These are phyloP conservation scores for Cercophora sp. DNA, from an alignment of 495 filamentous ascomycete genomes.

Conservation along the genomic window DNA sequence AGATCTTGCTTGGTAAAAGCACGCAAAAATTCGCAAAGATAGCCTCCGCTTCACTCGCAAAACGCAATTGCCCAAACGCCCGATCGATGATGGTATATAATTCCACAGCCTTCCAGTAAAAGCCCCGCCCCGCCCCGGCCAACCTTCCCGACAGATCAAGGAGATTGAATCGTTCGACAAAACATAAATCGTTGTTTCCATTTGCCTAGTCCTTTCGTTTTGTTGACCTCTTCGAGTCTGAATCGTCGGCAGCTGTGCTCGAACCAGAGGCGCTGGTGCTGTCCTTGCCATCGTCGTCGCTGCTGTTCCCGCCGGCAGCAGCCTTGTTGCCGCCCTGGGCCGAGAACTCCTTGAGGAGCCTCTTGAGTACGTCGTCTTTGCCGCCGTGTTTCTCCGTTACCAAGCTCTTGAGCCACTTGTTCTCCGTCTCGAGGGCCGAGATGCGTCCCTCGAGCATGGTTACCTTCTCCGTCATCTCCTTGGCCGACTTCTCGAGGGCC, in stretches of 20 bases:
- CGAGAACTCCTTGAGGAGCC: slow-evolving; percentile 40
- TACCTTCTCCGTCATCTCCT: slow-evolving; percentile 87
- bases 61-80: too few species aligned
- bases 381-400: slow-evolving; percentile 85
- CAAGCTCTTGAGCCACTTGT: slow-evolving; percentile 92
- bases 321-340: slow-evolving; percentile 11
- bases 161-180: too few species aligned
- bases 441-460: slow-evolving; percentile 73
- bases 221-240: slow-evolving; percentile 3
- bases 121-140: not conserved
- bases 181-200: too few species aligned
- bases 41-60: slow-evolving; percentile 4
- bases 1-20: too few species aligned
- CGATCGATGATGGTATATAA: slow-evolving; percentile 16
- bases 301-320: not conserved
- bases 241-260: slow-evolving; percentile 12
- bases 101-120: slow-evolving; percentile 5
- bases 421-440: slow-evolving; percentile 86
- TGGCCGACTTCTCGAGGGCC: slow-evolving; percentile 81
- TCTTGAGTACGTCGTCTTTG: slow-evolving; percentile 45
- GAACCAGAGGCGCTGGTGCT: slow-evolving; percentile 9
- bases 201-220: slow-evolving; percentile 15
- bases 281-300: slow-evolving; percentile 6
- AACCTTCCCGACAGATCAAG: too few species aligned
- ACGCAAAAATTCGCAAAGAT: slow-evolving; percentile 1